Evolutionary conservation across 1,284 basidiomycete genomes (phyloP).

Genomic region (Papiliotrema nemorosa): DNA sequence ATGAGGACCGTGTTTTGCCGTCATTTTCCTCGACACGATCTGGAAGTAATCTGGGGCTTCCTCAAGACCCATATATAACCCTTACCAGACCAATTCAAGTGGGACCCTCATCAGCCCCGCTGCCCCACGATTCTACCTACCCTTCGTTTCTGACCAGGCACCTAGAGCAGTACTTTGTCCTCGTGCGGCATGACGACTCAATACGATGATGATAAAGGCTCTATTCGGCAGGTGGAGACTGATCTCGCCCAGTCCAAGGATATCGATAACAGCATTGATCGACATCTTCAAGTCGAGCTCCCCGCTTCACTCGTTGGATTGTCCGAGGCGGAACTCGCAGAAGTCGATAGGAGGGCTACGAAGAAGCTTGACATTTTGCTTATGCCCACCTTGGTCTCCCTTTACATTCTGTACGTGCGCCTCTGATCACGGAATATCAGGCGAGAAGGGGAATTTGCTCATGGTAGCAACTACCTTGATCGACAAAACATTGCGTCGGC

Average conservation of each 20-base stretch:
- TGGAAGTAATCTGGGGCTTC: too few species aligned
- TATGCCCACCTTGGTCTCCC: conserved; percentile 23
- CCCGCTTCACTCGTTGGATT: conserved; percentile 32
- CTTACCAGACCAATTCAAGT: too few species aligned
- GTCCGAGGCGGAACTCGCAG: conserved; percentile 26
- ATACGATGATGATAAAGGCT: conserved; percentile 3
- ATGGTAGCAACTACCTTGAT: conserved; percentile 25
- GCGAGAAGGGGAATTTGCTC: not conserved
- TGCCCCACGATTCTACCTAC: too few species aligned
- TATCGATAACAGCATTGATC: conserved; percentile 15
- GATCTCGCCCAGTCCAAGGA: not conserved
- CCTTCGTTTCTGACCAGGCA: too few species aligned
- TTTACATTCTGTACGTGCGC: conserved; percentile 24
- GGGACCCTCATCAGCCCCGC: too few species aligned
- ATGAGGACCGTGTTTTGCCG: too few species aligned
- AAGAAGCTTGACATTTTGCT: conserved; percentile 37
- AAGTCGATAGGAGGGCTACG: conserved; percentile 30
- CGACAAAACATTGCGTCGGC: conserved; percentile 35
- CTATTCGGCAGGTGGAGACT: not conserved
- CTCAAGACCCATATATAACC: too few species aligned
- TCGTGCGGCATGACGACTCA: not conserved
- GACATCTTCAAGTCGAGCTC: conserved; percentile 25
- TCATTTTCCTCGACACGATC: too few species aligned
- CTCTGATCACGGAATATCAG: not conserved
- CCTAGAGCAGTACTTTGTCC: too few species aligned